phyloP scores from a whole-genome alignment of 306 rosid genomes.

The Prunus mume region DNA sequence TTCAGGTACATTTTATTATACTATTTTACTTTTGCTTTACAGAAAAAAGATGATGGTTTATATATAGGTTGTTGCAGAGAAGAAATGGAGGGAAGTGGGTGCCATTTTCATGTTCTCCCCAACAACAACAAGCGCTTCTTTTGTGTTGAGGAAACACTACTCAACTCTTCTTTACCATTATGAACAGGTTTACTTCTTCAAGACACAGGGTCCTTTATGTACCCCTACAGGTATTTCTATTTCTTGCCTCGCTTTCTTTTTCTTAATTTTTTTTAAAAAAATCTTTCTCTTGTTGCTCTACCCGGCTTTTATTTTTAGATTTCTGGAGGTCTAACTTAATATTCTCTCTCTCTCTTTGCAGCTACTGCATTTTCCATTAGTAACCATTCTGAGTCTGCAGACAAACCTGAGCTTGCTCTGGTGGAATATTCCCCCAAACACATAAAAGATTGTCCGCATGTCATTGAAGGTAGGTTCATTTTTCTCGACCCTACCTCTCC shows the following conservation, averaged over 20 bases:
- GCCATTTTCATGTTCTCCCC: slow-evolving; percentile 72
- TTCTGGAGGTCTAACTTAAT: neutral
- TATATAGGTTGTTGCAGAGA: slow-evolving; percentile 80
- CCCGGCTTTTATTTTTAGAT: neutral
- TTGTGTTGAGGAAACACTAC: slow-evolving; percentile 84
- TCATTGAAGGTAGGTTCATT: slow-evolving; percentile 42
- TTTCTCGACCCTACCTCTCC: neutral
- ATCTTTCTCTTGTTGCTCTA: neutral
- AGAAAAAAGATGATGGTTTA: neutral
- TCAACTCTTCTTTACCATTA: slow-evolving; percentile 74
- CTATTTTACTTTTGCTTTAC: neutral
- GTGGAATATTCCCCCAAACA: slow-evolving; percentile 68
- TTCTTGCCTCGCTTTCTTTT: neutral
- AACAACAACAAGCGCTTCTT: slow-evolving; percentile 92
- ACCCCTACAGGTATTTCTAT: slow-evolving; percentile 45
- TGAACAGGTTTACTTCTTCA: slow-evolving; percentile 81
- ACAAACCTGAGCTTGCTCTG: slow-evolving; percentile 65
- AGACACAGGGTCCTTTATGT: slow-evolving; percentile 56
- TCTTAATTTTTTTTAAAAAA: neutral
- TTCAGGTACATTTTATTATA: neutral
- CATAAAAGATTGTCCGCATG: slow-evolving; percentile 21
- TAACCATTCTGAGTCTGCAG: slow-evolving; percentile 31
- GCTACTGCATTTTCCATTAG: slow-evolving; percentile 48
- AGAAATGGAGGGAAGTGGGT: slow-evolving; percentile 99
- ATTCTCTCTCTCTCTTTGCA: slow-evolving; percentile 10